A percentile compares a stretch with the other conserved stretches of the same genome.
These are phyloP conservation scores for Daldinia sp. DNA, from an alignment of 2,329 filamentous ascomycete genomes.

Conservation along the genomic window DNA sequence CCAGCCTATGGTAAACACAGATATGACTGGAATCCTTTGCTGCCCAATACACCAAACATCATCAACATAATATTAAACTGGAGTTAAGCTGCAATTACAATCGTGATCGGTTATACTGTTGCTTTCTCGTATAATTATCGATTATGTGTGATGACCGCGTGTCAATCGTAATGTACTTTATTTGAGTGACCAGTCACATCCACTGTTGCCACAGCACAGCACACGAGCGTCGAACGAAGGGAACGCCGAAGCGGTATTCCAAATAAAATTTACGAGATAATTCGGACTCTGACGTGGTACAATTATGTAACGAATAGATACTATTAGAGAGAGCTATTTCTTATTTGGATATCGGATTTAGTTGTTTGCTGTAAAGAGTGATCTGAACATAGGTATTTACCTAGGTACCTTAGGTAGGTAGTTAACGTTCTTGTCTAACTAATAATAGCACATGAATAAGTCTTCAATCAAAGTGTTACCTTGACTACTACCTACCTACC, in stretches of 20 bases:
- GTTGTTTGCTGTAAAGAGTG: background rate
- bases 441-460: slow-evolving; percentile 5
- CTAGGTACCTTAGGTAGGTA: no score
- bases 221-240: slow-evolving; percentile 17
- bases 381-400: background rate
- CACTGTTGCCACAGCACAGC: slow-evolving; percentile 12
- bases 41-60: background rate
- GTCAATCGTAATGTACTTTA: background rate
- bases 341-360: background rate
- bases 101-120: background rate
- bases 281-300: background rate
- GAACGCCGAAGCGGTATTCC: background rate
- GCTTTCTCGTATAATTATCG: slow-evolving; percentile 2
- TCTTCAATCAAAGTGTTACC: background rate
- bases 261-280: slow-evolving; percentile 13
- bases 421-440: background rate
- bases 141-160: slow-evolving; percentile 1
- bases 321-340: background rate
- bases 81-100: background rate
- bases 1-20: background rate
- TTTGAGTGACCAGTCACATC: slow-evolving; percentile 9
- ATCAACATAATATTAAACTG: slow-evolving; percentile 5
- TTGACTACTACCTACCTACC: no score
- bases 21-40: background rate
- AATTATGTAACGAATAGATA: background rate